A percentile compares a stretch with the other conserved stretches of the same genome.
Conservation (phyloP, 352 stramenopile genomes). For the Albugo candida region DNA sequence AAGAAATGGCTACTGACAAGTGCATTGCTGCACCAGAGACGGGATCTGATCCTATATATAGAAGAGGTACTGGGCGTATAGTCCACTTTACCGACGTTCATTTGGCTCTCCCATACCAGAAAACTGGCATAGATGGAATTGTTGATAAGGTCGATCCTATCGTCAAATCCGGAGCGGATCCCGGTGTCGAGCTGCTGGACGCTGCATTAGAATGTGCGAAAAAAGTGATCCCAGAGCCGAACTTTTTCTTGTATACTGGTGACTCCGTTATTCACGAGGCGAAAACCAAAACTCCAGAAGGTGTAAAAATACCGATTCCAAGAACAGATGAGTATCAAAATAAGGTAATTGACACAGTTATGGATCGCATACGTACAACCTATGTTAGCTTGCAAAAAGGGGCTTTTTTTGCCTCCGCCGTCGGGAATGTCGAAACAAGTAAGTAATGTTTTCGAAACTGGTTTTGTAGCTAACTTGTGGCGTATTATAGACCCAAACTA, state of each 20-base stretch:
- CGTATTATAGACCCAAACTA: not conserved
- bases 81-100: slow-evolving; percentile 78
- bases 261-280: slow-evolving; percentile 37
- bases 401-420: too few species aligned
- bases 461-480: too few species aligned
- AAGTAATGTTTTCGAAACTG: not conserved
- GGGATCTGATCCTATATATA: too few species aligned
- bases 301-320: too few species aligned
- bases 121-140: too few species aligned
- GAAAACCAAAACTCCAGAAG: slow-evolving; percentile 2
- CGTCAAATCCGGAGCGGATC: slow-evolving; percentile 28
- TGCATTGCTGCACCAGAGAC: too few species aligned
- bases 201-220: slow-evolving; percentile 47
- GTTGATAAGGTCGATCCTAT: slow-evolving; percentile 15
- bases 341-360: slow-evolving; percentile 36
- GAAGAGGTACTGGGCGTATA: slow-evolving; percentile 8
- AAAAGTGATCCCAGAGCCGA: slow-evolving; percentile 25
- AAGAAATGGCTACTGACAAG: too few species aligned
- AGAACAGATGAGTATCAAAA: slow-evolving; percentile 41
- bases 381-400: too few species aligned
- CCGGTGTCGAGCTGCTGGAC: slow-evolving; percentile 33
- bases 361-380: too few species aligned
- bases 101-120: slow-evolving; percentile 67
- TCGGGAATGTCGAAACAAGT: not conserved
- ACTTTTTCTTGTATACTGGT: slow-evolving; percentile 67